Conservation (phyloP, 1,139 yeast species). For the Blastobotrys capitulatus region DNA sequence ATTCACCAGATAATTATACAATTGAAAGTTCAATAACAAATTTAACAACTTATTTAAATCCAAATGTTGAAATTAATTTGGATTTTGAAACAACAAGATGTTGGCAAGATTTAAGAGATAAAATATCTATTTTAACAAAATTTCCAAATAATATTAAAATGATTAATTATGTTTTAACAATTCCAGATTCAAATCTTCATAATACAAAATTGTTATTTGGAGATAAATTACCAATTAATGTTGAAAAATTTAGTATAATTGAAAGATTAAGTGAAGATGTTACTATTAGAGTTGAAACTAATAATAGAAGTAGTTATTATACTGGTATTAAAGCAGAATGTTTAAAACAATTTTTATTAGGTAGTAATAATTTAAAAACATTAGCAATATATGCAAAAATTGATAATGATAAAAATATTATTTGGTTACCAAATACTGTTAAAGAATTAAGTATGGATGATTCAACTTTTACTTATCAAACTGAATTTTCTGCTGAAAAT, state of each 20-base stretch:
- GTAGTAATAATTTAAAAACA: background rate
- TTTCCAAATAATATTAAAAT: background rate
- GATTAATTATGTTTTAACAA: background rate
- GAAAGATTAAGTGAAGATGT: background rate
- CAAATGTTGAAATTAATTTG: background rate
- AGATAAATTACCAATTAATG: background rate
- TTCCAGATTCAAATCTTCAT: background rate
- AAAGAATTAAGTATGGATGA: conserved; percentile 7
- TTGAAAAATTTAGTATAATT: background rate
- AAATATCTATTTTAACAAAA: background rate
- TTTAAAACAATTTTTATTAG: conserved; percentile 1
- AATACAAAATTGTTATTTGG: conserved; percentile 1
- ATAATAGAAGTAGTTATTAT: background rate
- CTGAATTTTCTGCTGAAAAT: conserved; percentile 6
- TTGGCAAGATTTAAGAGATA: conserved; percentile 4
- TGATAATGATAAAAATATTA: conserved; percentile 1
- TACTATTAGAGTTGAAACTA: background rate
- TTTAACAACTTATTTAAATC: background rate
- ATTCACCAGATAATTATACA: background rate
- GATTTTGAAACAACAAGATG: background rate
- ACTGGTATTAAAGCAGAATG: conserved; percentile 4
- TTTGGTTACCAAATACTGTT: conserved; percentile 7
- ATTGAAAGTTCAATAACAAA: background rate
- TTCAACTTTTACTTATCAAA: conserved; percentile 3
- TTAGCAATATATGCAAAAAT: conserved; percentile 3